Base-by-base conservation (phyloP, 1,139 yeast species). In the Saccharomyces hybrid region DNA sequence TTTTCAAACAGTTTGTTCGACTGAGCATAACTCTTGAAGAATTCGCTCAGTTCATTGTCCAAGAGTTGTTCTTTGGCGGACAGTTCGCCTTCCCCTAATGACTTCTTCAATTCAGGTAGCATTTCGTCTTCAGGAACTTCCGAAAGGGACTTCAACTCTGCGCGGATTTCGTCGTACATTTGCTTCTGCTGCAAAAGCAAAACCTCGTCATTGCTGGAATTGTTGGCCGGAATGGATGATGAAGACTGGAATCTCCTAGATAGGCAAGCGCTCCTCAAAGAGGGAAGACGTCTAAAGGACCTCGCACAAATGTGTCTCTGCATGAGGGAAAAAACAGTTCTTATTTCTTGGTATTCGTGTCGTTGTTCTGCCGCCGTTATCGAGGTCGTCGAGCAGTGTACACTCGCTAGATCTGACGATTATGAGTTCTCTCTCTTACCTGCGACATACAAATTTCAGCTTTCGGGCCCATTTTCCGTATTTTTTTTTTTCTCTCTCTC, bases 31-130 rank as follows among this genome's bases (percentile, higher is more conserved):
- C 63, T 64, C 28, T 60, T 60, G 28, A 68, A 55, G 49, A 69
- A 68, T 2, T 57, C 60, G 8, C 64, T 59, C 32, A 69, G 53
- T 55, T 66, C 68, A 34, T 63, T 64, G 53, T 69, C 71, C 53
- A 69, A 54, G 48, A 62, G 65, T 48, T 64, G 59, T 57, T 69
- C 72, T 50, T 62, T 67, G 47, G 54, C 59, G 11, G 67, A 47
- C 9, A 29, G 34, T n/a, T 44, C 19, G 29, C 28, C 28, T 34
- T 34, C 21, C 42, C 14, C 19, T 34, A 34, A 34, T 34, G 42
- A 34, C 42, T 34, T 14, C 12, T 34, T 14, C 42, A 34, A 14
- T 9, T 34, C 42, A 14, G 42, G 42, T 14, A 34, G 16, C 16
- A 34, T 34, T 14, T 34, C 42, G 12, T 34, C 42, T 14, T 34